Conservation (phyloP, 2,329 filamentous ascomycete species). For the Botrytis galanthina region DNA sequence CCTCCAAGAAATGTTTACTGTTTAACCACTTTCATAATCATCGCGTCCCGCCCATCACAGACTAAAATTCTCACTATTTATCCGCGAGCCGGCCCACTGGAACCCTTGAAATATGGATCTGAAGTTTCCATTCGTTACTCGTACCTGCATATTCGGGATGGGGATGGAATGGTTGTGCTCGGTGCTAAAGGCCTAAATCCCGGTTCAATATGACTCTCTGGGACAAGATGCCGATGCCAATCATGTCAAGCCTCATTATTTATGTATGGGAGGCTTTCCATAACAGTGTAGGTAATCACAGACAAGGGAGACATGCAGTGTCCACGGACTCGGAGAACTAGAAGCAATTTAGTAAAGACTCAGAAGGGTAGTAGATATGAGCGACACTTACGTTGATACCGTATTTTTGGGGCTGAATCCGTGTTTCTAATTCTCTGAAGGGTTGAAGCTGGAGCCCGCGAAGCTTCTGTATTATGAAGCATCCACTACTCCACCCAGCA, state of each 20-base stretch:
- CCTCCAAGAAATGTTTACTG: neutral
- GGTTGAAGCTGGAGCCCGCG: constrained; percentile 3
- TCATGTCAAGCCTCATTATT: constrained; percentile 11
- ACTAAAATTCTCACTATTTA: neutral
- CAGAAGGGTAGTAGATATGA: neutral
- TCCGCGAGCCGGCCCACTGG: constrained; percentile 11
- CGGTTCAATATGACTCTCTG: constrained; percentile 22
- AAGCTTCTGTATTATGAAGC: neutral
- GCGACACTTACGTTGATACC: neutral
- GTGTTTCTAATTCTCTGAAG: constrained; percentile 11
- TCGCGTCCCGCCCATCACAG: neutral
- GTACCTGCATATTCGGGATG: constrained; percentile 27
- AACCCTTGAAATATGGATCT: constrained; percentile 11
- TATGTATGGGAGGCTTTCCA: neutral
- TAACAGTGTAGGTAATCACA: constrained; percentile 1
- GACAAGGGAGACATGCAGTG: neutral
- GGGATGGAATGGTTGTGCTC: constrained; percentile 17
- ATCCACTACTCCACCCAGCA: neutral
- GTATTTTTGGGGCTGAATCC: neutral
- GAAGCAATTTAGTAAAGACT: neutral
- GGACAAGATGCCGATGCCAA: constrained; percentile 21
- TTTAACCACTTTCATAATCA: neutral
- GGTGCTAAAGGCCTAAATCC: constrained; percentile 1
- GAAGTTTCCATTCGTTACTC: constrained; percentile 3
- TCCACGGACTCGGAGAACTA: constrained; percentile 4